Evolutionary conservation across 176 grass and related monocot species (phyloP).

Genomic region (sorghum (Sorghum bicolor)): DNA sequence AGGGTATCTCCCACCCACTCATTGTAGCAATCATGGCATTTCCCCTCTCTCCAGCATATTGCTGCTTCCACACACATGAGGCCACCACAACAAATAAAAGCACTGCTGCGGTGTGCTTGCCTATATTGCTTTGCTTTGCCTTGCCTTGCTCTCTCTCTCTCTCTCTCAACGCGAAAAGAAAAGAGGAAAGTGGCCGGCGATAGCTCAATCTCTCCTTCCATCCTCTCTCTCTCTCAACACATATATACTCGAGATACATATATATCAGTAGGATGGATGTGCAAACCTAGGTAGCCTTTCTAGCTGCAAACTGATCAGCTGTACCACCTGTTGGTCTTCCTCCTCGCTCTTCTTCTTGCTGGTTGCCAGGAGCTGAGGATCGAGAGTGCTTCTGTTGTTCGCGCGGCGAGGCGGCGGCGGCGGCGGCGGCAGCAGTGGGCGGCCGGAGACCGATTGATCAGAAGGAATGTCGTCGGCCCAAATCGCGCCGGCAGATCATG

Average conservation of each 20-base stretch:
- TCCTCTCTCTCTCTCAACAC: conserved; percentile 2
- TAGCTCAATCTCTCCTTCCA: conserved; percentile 55
- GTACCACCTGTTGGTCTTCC: conserved; percentile 25
- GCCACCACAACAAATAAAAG: conserved; percentile 38
- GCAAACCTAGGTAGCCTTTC: conserved; percentile 30
- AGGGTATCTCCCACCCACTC: conserved; percentile 77
- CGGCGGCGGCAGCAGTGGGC: neutral
- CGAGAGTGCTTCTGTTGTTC: conserved; percentile 15
- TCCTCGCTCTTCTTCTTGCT: conserved; percentile 18
- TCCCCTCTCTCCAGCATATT: conserved; percentile 26
- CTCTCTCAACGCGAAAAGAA: conserved; percentile 39
- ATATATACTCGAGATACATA: conserved; percentile 31
- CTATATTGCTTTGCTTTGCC: neutral
- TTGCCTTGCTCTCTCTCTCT: conserved; percentile 38
- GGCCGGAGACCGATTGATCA: neutral
- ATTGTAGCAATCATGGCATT: conserved; percentile 73
- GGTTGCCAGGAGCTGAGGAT: neutral
- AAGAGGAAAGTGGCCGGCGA: conserved; percentile 45
- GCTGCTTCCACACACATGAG: conserved; percentile 40
- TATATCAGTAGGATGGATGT: conserved; percentile 32
- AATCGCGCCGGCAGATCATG: conserved; percentile 54
- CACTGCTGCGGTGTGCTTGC: neutral
- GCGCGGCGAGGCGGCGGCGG: conserved; percentile 3
- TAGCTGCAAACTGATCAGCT: conserved; percentile 17
- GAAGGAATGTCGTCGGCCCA: conserved; percentile 62